These are phyloP conservation scores for Mucor velutinosus DNA, from an alignment of 371 early-diverging fungal species.

Conservation along the genomic window DNA sequence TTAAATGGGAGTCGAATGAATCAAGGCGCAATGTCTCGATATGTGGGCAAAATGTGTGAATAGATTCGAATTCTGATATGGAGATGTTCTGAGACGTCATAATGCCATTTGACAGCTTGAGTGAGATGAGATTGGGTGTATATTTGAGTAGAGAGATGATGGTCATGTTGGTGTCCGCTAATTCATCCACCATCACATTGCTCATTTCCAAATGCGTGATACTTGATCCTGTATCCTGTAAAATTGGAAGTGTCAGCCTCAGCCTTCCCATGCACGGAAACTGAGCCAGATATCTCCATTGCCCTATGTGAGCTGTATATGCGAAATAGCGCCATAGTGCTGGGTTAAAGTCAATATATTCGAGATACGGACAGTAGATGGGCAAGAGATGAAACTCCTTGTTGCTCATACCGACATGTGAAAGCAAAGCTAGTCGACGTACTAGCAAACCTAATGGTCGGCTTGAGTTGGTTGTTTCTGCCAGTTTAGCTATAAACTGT, in stretches of 20 bases:
- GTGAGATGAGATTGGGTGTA: constrained; percentile 7
- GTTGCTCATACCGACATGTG: constrained; percentile 10
- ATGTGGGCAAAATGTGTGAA: constrained; percentile 13
- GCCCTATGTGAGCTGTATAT: not conserved
- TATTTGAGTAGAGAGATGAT: constrained; percentile 7
- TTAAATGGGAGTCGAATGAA: not conserved
- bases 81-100: not conserved
- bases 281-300: not conserved
- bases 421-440: not conserved
- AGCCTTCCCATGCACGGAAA: constrained; percentile 14
- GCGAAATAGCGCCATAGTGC: constrained; percentile 11
- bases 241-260: constrained; percentile 12
- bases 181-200: constrained; percentile 2
- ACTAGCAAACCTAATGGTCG: constrained; percentile 8
- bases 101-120: not conserved
- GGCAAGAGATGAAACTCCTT: constrained; percentile 13
- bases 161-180: not conserved
- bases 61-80: constrained; percentile 14
- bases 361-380: constrained; percentile 13
- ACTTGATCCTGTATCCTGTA: not conserved
- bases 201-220: constrained; percentile 7
- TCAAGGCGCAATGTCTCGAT: not conserved
- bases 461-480: not conserved
- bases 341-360: constrained; percentile 12
- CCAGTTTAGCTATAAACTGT: constrained; percentile 1